A percentile compares a stretch with the other conserved stretches of the same genome.
Evolutionary conservation across 1,284 basidiomycete genomes (phyloP).

Genomic region (Meira miltonrushii): DNA sequence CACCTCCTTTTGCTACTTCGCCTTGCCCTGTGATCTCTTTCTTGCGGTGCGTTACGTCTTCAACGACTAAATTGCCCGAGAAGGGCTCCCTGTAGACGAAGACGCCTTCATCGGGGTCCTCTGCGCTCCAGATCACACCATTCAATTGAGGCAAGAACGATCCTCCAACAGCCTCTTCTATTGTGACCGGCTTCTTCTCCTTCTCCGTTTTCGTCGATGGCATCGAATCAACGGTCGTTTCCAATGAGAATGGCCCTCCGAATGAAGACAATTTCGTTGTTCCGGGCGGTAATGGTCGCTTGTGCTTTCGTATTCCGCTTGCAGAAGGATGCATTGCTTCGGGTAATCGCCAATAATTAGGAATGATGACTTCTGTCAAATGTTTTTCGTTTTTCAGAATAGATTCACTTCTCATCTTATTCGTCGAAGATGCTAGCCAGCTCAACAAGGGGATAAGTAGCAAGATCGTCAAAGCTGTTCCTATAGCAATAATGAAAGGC

Average conservation of each 20-base stretch:
- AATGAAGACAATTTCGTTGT: neutral
- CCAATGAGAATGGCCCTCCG: neutral
- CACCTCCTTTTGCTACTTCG: slow-evolving; percentile 31
- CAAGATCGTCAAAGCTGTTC: neutral
- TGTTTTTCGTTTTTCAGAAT: neutral
- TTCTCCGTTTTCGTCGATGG: neutral
- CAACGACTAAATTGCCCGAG: slow-evolving; percentile 31
- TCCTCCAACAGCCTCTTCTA: slow-evolving; percentile 35
- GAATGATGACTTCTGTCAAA: slow-evolving; percentile 1
- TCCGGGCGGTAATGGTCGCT: slow-evolving; percentile 4
- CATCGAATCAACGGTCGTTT: neutral
- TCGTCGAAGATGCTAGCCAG: slow-evolving; percentile 11
- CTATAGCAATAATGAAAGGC: neutral
- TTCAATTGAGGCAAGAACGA: slow-evolving; percentile 12
- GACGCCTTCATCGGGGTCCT: slow-evolving; percentile 44
- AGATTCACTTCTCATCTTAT: neutral
- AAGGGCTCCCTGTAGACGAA: slow-evolving; percentile 34
- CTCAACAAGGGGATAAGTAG: slow-evolving; percentile 10
- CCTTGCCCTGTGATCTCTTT: slow-evolving; percentile 29
- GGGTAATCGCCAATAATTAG: slow-evolving; percentile 1
- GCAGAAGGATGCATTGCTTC: neutral
- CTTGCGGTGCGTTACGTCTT: slow-evolving; percentile 41
- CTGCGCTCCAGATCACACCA: slow-evolving; percentile 17
- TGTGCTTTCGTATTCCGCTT: slow-evolving; percentile 1
- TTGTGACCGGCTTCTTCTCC: slow-evolving; percentile 26